Conservation (phyloP, 257 asterid genomes). For the Asclepias syriaca region DNA sequence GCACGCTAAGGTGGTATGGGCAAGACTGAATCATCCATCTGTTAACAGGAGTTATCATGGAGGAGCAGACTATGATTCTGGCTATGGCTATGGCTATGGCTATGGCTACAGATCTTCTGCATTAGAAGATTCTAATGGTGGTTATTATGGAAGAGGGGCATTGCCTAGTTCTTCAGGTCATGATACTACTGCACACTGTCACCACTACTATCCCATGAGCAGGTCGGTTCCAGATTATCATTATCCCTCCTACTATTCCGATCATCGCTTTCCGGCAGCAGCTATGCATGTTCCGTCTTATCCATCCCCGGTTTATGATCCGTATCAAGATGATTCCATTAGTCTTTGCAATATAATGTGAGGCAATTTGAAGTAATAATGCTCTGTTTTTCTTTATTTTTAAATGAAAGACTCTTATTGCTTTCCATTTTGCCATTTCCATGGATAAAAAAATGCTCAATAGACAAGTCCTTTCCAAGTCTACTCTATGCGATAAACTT, state of each 20-base stretch:
- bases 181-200: not conserved
- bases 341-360: slow-evolving; percentile 4
- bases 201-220: slow-evolving; percentile 2
- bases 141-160: not conserved
- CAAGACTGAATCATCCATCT: slow-evolving; percentile 35
- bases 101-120: slow-evolving; percentile 1
- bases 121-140: not conserved
- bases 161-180: slow-evolving; percentile 4
- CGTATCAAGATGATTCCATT: not conserved
- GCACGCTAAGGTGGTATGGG: slow-evolving; percentile 36
- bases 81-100: too few species aligned
- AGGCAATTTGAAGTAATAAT: not conserved
- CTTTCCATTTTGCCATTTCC: not conserved
- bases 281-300: not conserved
- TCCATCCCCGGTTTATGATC: not conserved
- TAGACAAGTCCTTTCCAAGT: too few species aligned
- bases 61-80: not conserved
- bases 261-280: not conserved
- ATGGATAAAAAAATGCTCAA: not conserved
- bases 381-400: too few species aligned
- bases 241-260: not conserved
- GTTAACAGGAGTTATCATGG: not conserved
- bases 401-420: too few species aligned
- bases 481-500: too few species aligned
- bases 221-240: not conserved